Conservation (phyloP, 2,329 filamentous ascomycete species). For the Aspergillus aculeatus region DNA sequence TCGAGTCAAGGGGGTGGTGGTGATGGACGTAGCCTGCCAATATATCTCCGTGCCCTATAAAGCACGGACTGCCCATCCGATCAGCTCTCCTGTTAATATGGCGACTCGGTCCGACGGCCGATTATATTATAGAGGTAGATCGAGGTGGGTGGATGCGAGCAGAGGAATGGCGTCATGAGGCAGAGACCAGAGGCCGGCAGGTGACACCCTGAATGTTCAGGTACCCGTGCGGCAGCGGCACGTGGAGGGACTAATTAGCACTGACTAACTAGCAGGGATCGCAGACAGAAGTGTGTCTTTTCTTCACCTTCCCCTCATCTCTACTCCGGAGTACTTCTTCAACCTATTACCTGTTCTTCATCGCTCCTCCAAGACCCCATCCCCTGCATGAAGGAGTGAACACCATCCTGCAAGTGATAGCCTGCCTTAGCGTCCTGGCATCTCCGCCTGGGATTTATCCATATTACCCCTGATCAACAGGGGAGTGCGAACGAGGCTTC, state of each 20-base stretch:
- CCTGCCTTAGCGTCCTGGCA: not conserved
- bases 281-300: not conserved
- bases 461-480: not conserved
- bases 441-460: not conserved
- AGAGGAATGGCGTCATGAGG: not conserved
- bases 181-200: no score
- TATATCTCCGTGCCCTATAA: not conserved
- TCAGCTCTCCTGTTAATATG: not conserved
- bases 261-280: not conserved
- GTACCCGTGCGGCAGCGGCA: not conserved
- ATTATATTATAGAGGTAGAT: not conserved
- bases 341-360: not conserved
- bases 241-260: not conserved
- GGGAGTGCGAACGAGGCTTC: not conserved
- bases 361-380: no score
- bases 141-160: not conserved
- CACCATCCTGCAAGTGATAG: not conserved
- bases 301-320: not conserved
- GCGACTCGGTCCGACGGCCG: not conserved
- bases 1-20: no score
- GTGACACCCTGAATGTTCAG: not conserved
- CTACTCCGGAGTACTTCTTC: not conserved
- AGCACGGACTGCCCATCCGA: not conserved
- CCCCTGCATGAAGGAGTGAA: not conserved
- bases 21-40: not conserved